Evolutionary conservation across 2,329 filamentous ascomycete genomes (phyloP), one percentile per base, ranked within the genome.

Genomic region (Colletotrichum salicis): DNA sequence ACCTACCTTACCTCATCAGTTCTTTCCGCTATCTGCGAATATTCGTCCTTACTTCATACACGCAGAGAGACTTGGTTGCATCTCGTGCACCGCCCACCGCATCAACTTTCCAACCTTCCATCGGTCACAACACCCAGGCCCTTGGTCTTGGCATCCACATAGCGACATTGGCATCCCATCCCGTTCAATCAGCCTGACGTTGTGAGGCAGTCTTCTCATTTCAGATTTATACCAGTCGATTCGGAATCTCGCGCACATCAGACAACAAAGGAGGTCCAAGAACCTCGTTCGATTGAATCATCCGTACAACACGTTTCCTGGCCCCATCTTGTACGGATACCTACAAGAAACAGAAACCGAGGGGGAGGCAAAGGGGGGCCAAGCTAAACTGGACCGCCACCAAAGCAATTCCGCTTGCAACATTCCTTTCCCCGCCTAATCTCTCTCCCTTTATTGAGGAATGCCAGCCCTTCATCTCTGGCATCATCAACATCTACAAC

Each of bases 151-250:
- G 68, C 68, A 68, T 58, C 48, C 51, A 12, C 57, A 59, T 58
- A 54, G 48, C 57, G 33, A 31, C 64, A 68, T 67, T 71, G 68
- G 68, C 64, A 63, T 71, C 64, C 64, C 60, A 70, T 61, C 63
- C 33, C 55, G 31, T 19, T 48, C 45, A 54, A 22, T 22, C 37
- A 37, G 27, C 41, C n/a, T 54, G 45, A 52, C 41, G 45, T 29
- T 52, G 59, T 33, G 59, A 45, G 41, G 29, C 45, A 22, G 45
- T 52, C 45, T 37, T 27, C 22, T 5, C 29, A 52, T 31, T 41
- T 31, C 19, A 48, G 41, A 48, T 48, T 48, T 22, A 19, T 61
- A 27, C 41, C 41, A 22, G n/a, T 61, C 58, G 19, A 12, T 27
- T 33, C 27, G 37, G 35, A 11, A 48, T 51, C 58, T 45, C 35